Percentiles rank a stretch among this genome's conserved stretches.
Conservation (phyloP, 805 yeast species). For the Jamesozyma hellenica region DNA sequence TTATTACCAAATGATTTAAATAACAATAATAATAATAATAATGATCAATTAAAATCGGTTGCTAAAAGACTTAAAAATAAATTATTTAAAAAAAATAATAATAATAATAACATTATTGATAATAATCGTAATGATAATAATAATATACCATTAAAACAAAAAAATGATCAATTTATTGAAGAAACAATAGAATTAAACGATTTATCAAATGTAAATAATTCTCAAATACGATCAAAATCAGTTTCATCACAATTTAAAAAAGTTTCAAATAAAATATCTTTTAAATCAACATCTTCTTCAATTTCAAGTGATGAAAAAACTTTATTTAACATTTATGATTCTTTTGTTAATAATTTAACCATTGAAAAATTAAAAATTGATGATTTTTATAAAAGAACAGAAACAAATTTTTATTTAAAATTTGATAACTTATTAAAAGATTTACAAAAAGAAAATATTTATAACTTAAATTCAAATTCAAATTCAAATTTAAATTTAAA, state of each 20-base stretch:
- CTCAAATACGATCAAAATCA: neutral
- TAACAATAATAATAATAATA: neutral
- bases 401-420: constrained; percentile 36
- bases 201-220: neutral
- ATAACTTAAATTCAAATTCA: neutral
- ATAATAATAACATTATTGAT: neutral
- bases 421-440: constrained; percentile 40
- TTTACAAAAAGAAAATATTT: constrained; percentile 32
- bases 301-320: constrained; percentile 23
- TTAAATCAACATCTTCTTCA: constrained; percentile 8
- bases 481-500: neutral
- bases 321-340: constrained; percentile 30
- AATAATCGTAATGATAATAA: neutral
- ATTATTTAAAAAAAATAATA: constrained; percentile 4
- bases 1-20: neutral
- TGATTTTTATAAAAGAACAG: constrained; percentile 39
- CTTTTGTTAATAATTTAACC: constrained; percentile 38
- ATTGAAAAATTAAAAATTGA: constrained; percentile 45
- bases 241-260: constrained; percentile 5
- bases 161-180: constrained; percentile 5
- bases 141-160: neutral
- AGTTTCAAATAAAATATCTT: constrained; percentile 13
- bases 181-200: constrained; percentile 24
- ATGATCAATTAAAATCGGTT: constrained; percentile 1
- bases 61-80: constrained; percentile 11